Percentiles rank a stretch among this genome's conserved stretches.
Conservation (phyloP, 164 flowering plant species). For the Berberis vulgaris region DNA sequence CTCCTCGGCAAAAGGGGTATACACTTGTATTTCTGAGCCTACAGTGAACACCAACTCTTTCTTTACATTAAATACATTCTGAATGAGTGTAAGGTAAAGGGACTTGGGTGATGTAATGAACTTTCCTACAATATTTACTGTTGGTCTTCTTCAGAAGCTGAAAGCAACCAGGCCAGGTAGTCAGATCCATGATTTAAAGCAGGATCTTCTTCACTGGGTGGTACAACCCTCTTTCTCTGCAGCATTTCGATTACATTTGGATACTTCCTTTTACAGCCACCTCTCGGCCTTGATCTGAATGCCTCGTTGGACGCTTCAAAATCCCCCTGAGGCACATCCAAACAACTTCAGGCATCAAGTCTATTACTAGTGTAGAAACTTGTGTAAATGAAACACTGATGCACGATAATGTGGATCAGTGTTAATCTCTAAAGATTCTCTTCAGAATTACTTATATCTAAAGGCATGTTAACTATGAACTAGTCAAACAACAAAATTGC, state of each 20-base stretch:
- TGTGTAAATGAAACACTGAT: too few relatives aligned
- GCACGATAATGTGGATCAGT: neutral
- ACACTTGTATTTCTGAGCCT: too few relatives aligned
- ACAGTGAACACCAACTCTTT: too few relatives aligned
- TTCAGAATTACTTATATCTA: neutral
- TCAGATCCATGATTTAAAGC: neutral
- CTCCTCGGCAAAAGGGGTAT: too few relatives aligned
- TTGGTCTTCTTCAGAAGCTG: neutral
- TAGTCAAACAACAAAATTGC: too few relatives aligned
- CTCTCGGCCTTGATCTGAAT: constrained; percentile 5
- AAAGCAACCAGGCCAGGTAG: neutral
- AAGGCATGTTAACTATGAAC: too few relatives aligned
- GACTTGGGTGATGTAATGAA: neutral
- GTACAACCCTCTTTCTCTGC: neutral
- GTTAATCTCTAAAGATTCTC: neutral
- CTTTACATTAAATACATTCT: too few relatives aligned
- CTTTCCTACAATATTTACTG: neutral
- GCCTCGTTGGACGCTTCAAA: neutral
- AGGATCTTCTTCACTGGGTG: neutral
- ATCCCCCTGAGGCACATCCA: neutral
- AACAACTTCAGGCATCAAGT: neutral
- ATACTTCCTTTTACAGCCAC: constrained; percentile 5
- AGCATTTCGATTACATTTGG: neutral
- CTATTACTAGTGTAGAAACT: too few relatives aligned
- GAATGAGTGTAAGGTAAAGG: neutral